Conservation (phyloP, 2,329 filamentous ascomycete species). For the Apiospora marii region DNA sequence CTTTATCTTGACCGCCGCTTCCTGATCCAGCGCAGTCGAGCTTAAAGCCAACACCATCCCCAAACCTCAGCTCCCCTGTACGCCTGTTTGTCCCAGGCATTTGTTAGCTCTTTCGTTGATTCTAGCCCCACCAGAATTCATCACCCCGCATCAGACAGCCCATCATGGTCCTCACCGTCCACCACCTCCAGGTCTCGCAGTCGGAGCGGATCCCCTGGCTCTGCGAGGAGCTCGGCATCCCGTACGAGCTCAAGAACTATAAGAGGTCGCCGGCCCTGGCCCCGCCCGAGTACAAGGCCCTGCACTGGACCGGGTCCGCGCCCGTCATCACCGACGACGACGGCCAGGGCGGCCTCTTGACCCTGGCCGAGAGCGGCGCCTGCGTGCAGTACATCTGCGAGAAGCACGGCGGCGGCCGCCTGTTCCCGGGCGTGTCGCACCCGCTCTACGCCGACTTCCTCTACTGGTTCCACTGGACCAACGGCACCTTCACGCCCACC, state of each 20-base stretch:
- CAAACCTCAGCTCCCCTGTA: neutral
- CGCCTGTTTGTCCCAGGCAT: neutral
- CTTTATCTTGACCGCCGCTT: neutral
- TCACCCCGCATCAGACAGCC: neutral
- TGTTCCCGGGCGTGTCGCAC: slow-evolving; percentile 54
- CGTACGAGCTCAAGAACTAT: slow-evolving; percentile 50
- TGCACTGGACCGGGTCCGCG: slow-evolving; percentile 61
- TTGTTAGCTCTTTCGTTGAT: neutral
- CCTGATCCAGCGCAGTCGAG: no score
- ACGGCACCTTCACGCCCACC: slow-evolving; percentile 52
- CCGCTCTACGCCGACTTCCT: slow-evolving; percentile 66
- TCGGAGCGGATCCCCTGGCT: slow-evolving; percentile 72
- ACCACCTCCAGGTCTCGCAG: slow-evolving; percentile 65
- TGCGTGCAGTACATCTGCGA: slow-evolving; percentile 68
- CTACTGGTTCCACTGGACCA: slow-evolving; percentile 70
- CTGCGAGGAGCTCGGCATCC: slow-evolving; percentile 67
- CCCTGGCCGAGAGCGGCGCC: slow-evolving; percentile 66
- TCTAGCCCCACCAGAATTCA: neutral
- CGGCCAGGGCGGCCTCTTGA: slow-evolving; percentile 46
- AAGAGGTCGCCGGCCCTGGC: slow-evolving; percentile 44
- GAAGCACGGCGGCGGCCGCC: slow-evolving; percentile 57
- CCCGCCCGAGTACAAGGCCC: slow-evolving; percentile 48
- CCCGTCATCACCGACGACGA: slow-evolving; percentile 57
- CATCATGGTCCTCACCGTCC: slow-evolving; percentile 43
- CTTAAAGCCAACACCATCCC: neutral